Evolutionary conservation across 2,329 filamentous ascomycete genomes (phyloP), one percentile per base, ranked within the genome.

Genomic region (Claviceps arundinis): DNA sequence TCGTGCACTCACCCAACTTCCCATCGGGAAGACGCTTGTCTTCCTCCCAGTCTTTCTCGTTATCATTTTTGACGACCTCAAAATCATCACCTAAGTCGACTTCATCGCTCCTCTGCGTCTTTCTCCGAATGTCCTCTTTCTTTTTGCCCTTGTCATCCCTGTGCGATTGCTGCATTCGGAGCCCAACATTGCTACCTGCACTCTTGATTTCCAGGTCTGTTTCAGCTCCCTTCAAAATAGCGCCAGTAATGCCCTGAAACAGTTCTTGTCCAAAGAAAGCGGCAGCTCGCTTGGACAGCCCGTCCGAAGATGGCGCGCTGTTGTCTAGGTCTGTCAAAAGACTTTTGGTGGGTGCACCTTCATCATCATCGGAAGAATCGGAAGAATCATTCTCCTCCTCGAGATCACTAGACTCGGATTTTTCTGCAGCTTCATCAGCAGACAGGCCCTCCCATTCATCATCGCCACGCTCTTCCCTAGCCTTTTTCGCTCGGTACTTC

Each of bases 181-280:
- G 41, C n/a, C 26, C 38, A 11, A 47, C 47, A 19, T 30, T 44
- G 37, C 60, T 62, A 1, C 58, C 59, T 26, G 63, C 68, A 37
- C 62, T 63, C 34, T 71, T 69, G 16, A 64, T 57, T 13, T 67
- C 68, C 38, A 69, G 65, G 14, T 62, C 62, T 8, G 58, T 16
- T 50, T 79, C 74, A 19, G 85, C 67, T 0, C 80, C 86, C 22
- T 81, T 80, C 51, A 97, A 82, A 41, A 17, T 30, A 19, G 34
- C 40, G 17, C 40, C 30, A 34, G 43, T 43, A 4, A 55, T 50
- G 17, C 82, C 87, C 59, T 90, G 83, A 73, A 98, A 98, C 42
- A 98, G 85, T 58, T 96, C 90, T 64, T 96, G 91, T 60, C 87
- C 85, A 66, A 98, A 98, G 71, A 98, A 98, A 55, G 85, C 78